These are phyloP conservation scores for Malus hybrid DNA, from an alignment of 331 rosid species.

Conservation along the genomic window DNA sequence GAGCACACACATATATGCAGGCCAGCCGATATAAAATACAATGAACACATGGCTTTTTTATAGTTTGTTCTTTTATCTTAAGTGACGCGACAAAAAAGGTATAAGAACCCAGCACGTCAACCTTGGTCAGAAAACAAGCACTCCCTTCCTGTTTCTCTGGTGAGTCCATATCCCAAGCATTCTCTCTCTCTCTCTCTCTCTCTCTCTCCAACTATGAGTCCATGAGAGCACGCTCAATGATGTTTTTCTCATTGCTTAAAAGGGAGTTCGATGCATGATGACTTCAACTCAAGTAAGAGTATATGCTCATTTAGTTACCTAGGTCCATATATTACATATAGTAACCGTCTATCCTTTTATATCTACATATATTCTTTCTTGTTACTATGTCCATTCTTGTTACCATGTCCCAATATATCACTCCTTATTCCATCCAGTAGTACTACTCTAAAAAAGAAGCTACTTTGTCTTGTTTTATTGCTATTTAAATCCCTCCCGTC, in stretches of 20 bases:
- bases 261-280: slow-evolving; percentile 41
- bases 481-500: not conserved
- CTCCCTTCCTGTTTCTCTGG: not conserved
- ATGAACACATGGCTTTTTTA: not conserved
- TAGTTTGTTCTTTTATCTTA: slow-evolving; percentile 1
- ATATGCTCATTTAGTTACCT: not conserved
- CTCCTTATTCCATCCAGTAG: not conserved
- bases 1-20: not conserved
- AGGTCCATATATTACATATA: slow-evolving; percentile 13
- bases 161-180: slow-evolving; percentile 19
- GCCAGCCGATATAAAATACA: not conserved
- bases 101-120: slow-evolving; percentile 7
- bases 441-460: too few relatives aligned
- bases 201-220: slow-evolving; percentile 27
- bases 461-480: not conserved
- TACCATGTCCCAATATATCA: too few relatives aligned
- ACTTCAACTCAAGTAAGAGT: slow-evolving; percentile 41
- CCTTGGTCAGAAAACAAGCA: slow-evolving; percentile 20
- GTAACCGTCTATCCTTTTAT: slow-evolving; percentile 4
- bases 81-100: slow-evolving; percentile 10
- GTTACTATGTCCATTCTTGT: too few relatives aligned
- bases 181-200: slow-evolving; percentile 7
- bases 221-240: slow-evolving; percentile 69
- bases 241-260: slow-evolving; percentile 43
- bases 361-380: not conserved